These are phyloP conservation scores for Fusarium paranaense DNA, from an alignment of 2,329 filamentous ascomycete genomes.

Conservation along the genomic window DNA sequence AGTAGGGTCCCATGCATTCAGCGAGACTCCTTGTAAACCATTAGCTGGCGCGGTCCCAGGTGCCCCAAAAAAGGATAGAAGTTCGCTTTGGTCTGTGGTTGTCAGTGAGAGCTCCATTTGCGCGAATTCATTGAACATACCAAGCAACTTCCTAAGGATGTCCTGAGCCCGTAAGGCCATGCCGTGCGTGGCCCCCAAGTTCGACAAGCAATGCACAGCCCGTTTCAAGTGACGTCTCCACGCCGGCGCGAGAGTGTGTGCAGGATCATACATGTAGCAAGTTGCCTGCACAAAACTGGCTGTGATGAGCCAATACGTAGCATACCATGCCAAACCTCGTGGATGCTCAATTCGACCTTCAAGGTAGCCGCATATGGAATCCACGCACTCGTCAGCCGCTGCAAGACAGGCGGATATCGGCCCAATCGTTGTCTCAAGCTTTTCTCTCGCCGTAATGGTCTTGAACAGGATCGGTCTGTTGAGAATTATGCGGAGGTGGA, in stretches of 20 bases:
- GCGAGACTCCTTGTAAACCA: not conserved
- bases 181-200: conserved; percentile 11
- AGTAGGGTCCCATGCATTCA: not conserved
- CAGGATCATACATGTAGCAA: conserved; percentile 23
- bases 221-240: conserved; percentile 23
- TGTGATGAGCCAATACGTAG: conserved; percentile 32
- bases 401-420: conserved; percentile 13
- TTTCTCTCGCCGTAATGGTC: conserved; percentile 4
- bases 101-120: not conserved
- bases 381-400: conserved; percentile 19
- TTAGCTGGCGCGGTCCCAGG: not conserved
- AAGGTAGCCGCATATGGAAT: conserved; percentile 20
- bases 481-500: conserved; percentile 27
- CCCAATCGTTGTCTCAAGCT: conserved; percentile 1
- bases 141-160: conserved; percentile 17
- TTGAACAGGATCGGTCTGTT: conserved; percentile 25
- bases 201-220: conserved; percentile 12
- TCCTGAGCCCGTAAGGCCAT: conserved; percentile 24
- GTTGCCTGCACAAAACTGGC: conserved; percentile 32
- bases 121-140: not conserved
- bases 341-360: conserved; percentile 1
- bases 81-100: not conserved
- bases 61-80: not conserved
- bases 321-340: conserved; percentile 29
- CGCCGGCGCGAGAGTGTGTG: conserved; percentile 14